Evolutionary conservation across 2,329 filamentous ascomycete species (phyloP).

Genomic region (Xylariaceae sp.): DNA sequence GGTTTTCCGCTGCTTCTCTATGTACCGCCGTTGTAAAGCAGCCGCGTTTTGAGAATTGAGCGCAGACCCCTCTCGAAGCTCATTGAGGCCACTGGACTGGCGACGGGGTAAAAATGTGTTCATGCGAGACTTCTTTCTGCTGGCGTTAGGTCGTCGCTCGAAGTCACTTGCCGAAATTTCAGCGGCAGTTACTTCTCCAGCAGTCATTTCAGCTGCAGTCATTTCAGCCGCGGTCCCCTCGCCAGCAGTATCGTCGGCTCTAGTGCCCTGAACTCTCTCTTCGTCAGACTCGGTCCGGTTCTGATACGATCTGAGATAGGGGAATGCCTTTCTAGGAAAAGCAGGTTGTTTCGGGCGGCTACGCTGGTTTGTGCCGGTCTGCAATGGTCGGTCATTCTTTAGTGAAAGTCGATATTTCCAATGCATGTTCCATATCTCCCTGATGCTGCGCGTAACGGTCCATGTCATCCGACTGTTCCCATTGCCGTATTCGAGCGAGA

Average conservation of each 20-base stretch:
- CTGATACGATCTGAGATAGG: conserved; percentile 77
- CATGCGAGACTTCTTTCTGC: conserved; percentile 48
- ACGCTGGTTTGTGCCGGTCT: conserved; percentile 61
- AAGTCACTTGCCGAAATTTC: conserved; percentile 66
- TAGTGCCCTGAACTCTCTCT: conserved; percentile 41
- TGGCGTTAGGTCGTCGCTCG: conserved; percentile 45
- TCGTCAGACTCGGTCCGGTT: conserved; percentile 75
- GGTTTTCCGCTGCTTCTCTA: conserved; percentile 76
- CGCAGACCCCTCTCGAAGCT: conserved; percentile 41
- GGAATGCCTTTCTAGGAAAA: conserved; percentile 84
- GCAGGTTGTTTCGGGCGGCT: conserved; percentile 74
- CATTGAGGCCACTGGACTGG: conserved; percentile 47
- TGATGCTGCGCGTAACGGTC: conserved; percentile 80
- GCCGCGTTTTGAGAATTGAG: conserved; percentile 45
- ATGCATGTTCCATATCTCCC: conserved; percentile 89
- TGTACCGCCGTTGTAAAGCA: conserved; percentile 57
- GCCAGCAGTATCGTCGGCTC: conserved; percentile 34
- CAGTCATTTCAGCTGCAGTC: conserved; percentile 42
- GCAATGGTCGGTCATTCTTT: conserved; percentile 76
- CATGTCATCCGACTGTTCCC: conserved; percentile 95
- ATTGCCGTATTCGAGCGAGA: conserved; percentile 93
- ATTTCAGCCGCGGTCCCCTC: conserved; percentile 41
- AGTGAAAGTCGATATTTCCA: conserved; percentile 86
- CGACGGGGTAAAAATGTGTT: conserved; percentile 49
- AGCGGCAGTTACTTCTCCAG: conserved; percentile 40